Base-by-base conservation (phyloP, 163 green algal species). In the Scenedesmus sp. region DNA sequence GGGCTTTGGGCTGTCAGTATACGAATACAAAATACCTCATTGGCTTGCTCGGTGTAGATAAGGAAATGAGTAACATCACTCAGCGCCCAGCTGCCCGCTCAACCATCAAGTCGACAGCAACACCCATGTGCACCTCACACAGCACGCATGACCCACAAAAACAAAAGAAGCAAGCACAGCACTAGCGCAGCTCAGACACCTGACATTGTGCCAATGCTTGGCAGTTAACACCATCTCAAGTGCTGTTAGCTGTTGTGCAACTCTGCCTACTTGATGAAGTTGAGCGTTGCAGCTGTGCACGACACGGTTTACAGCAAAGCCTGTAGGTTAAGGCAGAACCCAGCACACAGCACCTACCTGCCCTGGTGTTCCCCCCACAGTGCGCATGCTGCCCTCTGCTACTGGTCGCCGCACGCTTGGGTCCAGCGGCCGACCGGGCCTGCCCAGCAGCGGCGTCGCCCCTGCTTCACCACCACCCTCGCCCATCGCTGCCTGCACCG, bases 11-110 rank as follows among this genome's bases (percentile, higher is more conserved):
- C 93, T 96, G 94, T 96, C 94, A 95, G 93, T 91, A 90, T 96
- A 96, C 93, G 93, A 96, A 95, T 96, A 95, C 94, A 94, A 49
- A 86, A 51, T 4, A 76, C 87, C 51, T 91, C 87, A 89, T 70
- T 51, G 53, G 92, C 81, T 83, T 82, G 40, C 83, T 92, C 85
- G 84, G 87, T 92, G 85, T 89, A 91, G 79, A 88, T 91, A 87
- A 91, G 90, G 93, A 94, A 93, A 86, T 80, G 33, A 35, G 89
- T 89, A 73, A 89, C 93, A 94, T 95, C 94, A 93, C 90, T 37
- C 91, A 94, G 91, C 93, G 24, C 44, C 56, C 78, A 61, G 51
- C 87, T 70, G 44, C 85, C 18, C 16, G 22, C 56, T 53, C 82
- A 53, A 49, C 44, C n/a, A n/a, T n/a, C n/a, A n/a, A n/a, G n/a